phyloP scores from a whole-genome alignment of 257 asterid species.

The Solanum appendiculatum region DNA sequence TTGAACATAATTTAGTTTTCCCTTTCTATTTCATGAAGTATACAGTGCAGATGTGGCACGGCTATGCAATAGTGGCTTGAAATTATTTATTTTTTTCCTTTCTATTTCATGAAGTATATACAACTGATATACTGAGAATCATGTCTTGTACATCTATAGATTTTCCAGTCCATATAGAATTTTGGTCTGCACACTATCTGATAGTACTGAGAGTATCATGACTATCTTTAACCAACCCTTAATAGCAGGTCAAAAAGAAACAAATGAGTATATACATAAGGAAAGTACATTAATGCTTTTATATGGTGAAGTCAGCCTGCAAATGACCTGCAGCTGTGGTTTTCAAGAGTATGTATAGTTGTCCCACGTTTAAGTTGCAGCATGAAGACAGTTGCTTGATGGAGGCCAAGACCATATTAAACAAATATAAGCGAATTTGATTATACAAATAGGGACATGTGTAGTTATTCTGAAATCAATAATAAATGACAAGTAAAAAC shows the following conservation, averaged over 20 bases:
- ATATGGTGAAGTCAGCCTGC: background rate
- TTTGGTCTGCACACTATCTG: background rate
- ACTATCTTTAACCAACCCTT: background rate
- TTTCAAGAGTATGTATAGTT: background rate
- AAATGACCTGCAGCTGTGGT: background rate
- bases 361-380: background rate
- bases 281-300: background rate
- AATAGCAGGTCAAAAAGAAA: background rate
- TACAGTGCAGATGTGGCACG: background rate
- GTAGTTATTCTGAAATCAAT: background rate
- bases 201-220: background rate
- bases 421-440: background rate
- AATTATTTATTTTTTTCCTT: background rate
- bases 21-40: background rate
- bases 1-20: background rate
- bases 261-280: background rate
- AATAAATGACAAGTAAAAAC: background rate
- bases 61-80: background rate
- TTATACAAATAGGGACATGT: background rate
- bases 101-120: background rate
- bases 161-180: background rate
- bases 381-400: background rate
- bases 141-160: background rate
- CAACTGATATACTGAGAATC: background rate
- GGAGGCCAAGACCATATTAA: background rate